Evolutionary conservation across 306 rosid species (phyloP).

Genomic region (Ormosia semicastrata): DNA sequence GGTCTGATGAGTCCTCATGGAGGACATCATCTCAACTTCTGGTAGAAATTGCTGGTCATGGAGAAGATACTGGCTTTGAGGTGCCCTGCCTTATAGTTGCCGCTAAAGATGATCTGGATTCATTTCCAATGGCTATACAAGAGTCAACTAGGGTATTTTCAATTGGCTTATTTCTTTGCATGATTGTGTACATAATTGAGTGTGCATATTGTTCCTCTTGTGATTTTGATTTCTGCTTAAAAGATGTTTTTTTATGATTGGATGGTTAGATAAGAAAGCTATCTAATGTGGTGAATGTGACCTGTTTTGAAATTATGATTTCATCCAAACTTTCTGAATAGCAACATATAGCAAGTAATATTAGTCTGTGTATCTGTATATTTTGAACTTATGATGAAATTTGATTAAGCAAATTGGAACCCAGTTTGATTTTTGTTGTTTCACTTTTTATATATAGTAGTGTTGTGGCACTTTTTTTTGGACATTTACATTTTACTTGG

Average conservation of each 20-base stretch:
- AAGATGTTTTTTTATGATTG: neutral
- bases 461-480: neutral
- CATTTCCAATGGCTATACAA: slow-evolving; percentile 90
- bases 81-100: slow-evolving; percentile 99
- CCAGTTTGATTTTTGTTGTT: neutral
- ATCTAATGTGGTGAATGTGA: slow-evolving; percentile 12
- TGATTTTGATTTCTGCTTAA: neutral
- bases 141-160: slow-evolving; percentile 82
- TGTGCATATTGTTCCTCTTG: neutral
- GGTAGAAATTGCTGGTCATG: slow-evolving; percentile 88
- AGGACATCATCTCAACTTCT: slow-evolving; percentile 73
- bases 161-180: neutral
- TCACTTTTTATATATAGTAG: neutral
- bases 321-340: neutral
- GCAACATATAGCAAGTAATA: neutral
- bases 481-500: neutral
- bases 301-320: neutral
- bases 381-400: neutral
- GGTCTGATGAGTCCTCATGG: slow-evolving; percentile 93
- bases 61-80: slow-evolving; percentile 93
- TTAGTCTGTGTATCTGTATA: neutral
- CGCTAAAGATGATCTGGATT: slow-evolving; percentile 86
- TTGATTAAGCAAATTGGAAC: neutral
- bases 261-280: slow-evolving; percentile 3
- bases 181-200: neutral